Conservation (phyloP, 805 yeast species). For the Helenozyma baotianmanensis region DNA sequence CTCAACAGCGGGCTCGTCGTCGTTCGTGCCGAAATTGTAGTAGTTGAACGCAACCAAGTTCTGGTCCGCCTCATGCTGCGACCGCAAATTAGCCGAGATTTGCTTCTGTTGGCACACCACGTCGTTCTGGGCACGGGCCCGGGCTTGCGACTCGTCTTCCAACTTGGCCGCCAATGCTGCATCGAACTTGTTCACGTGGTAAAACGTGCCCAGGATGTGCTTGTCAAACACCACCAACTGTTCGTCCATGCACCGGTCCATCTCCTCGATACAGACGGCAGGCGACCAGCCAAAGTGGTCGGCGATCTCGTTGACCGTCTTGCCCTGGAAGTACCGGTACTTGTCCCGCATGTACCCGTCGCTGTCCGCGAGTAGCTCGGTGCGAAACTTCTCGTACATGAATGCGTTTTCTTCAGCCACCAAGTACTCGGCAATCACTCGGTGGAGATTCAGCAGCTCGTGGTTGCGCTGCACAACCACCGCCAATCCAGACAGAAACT, state of each 20-base stretch:
- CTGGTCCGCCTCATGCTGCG: constrained; percentile 4
- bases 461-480: constrained; percentile 26
- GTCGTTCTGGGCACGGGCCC: constrained; percentile 5
- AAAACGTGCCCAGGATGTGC: constrained; percentile 61
- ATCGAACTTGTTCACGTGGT: constrained; percentile 44
- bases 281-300: constrained; percentile 59
- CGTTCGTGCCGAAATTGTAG: constrained; percentile 6
- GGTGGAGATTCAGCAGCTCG: constrained; percentile 21
- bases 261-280: constrained; percentile 59
- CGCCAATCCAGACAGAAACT: constrained; percentile 31
- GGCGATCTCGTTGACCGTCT: constrained; percentile 39
- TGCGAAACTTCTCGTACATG: constrained; percentile 20
- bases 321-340: constrained; percentile 27
- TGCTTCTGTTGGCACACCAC: constrained; percentile 8
- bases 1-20: too few relatives aligned
- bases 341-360: constrained; percentile 12
- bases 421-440: constrained; percentile 22
- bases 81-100: constrained; percentile 6
- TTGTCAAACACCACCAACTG: constrained; percentile 65
- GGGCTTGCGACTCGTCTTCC: constrained; percentile 4
- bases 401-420: constrained; percentile 20
- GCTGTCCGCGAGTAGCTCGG: constrained; percentile 17
- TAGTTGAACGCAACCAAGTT: constrained; percentile 7
- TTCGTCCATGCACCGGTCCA: constrained; percentile 51
- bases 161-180: constrained; percentile 4